These are phyloP conservation scores for Amoebophrya sp. DNA, from an alignment of 169 alveolate species.

Conservation along the genomic window DNA sequence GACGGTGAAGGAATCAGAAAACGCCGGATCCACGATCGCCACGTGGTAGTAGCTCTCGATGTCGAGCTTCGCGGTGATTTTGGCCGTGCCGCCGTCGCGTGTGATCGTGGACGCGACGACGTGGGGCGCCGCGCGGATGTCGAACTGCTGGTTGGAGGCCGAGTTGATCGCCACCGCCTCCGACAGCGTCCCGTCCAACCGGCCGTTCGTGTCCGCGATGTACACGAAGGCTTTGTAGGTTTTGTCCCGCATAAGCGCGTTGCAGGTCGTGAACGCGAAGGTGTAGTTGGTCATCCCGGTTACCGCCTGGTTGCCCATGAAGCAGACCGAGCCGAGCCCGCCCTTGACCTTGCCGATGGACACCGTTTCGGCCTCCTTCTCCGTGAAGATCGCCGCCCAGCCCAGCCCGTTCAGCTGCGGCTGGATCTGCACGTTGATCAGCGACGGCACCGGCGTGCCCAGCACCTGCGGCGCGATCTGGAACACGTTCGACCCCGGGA, in stretches of 20 bases:
- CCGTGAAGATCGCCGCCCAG: neutral
- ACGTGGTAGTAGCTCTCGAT: neutral
- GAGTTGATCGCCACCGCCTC: neutral
- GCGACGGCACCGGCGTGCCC: neutral
- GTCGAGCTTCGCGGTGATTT: neutral
- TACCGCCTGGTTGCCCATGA: neutral
- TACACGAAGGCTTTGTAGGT: neutral
- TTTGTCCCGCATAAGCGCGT: neutral
- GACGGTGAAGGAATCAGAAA: neutral
- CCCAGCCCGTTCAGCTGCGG: neutral
- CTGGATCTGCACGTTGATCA: neutral
- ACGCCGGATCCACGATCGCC: neutral
- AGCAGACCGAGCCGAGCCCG: neutral
- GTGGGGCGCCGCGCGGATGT: neutral
- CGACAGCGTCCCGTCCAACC: neutral
- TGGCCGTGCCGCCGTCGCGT: neutral
- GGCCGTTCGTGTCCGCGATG: constrained; percentile 9
- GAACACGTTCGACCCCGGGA: constrained; percentile 1
- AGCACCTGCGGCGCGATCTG: neutral
- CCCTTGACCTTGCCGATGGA: neutral
- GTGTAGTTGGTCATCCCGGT: neutral
- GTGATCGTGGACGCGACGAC: neutral
- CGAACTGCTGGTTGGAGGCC: neutral
- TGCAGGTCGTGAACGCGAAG: neutral
- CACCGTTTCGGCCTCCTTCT: neutral